A percentile compares a stretch with the other conserved stretches of the same genome.
Conservation (phyloP, 2,329 filamentous ascomycete species). For the Aspergillus flavus region DNA sequence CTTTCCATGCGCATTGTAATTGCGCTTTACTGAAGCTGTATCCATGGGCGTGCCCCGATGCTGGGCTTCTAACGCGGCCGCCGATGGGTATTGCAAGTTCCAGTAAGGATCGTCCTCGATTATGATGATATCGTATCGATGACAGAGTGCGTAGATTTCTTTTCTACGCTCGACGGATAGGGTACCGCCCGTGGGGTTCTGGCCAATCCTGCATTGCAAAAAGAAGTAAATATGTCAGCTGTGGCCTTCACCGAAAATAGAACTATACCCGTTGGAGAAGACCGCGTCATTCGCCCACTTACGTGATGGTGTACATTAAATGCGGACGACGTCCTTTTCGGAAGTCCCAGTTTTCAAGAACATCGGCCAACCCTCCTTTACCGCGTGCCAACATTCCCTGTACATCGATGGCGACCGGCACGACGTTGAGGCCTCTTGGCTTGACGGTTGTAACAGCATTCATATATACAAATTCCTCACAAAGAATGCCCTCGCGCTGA, state of each 20-base stretch:
- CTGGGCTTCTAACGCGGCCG: conserved; percentile 48
- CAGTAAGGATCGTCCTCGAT: conserved; percentile 95
- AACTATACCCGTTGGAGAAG: not conserved
- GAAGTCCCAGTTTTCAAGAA: conserved; percentile 81
- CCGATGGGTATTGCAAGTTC: conserved; percentile 86
- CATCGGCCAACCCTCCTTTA: conserved; percentile 72
- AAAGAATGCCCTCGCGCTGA: conserved; percentile 75
- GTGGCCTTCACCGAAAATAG: not conserved
- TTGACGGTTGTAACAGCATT: conserved; percentile 69
- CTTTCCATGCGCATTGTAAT: conserved; percentile 48
- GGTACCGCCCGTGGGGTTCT: conserved; percentile 82
- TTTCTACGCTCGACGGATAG: conserved; percentile 72
- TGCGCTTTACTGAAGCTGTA: conserved; percentile 39
- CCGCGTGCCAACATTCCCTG: conserved; percentile 79
- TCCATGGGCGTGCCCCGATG: conserved; percentile 31
- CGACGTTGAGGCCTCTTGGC: conserved; percentile 72
- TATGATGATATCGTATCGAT: conserved; percentile 85
- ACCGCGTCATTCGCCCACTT: conserved; percentile 44
- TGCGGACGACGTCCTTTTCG: conserved; percentile 74
- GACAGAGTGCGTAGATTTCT: conserved; percentile 78
- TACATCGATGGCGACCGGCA: conserved; percentile 73
- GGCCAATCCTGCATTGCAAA: conserved; percentile 65
- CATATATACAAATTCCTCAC: conserved; percentile 80
- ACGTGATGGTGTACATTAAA: conserved; percentile 88
- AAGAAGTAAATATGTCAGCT: conserved; percentile 11